phyloP scores from a whole-genome alignment of 768 basidiomycete species.

The Agaricus subrufescens region DNA sequence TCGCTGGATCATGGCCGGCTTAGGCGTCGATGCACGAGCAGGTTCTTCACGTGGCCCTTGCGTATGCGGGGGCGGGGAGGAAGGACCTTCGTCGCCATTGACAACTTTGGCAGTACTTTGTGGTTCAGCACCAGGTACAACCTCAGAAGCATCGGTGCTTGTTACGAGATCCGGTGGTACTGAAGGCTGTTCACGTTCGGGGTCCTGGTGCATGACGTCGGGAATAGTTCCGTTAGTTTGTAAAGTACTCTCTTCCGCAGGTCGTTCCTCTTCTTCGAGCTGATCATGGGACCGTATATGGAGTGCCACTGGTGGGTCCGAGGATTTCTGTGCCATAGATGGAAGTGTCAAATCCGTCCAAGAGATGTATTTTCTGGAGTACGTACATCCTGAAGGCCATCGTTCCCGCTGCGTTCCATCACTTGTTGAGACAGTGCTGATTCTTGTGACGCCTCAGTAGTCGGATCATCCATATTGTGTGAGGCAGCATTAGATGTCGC shows the following conservation, averaged over 20 bases:
- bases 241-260: not conserved
- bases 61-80: constrained; percentile 16
- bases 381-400: constrained; percentile 29
- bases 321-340: not conserved
- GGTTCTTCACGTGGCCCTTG: not conserved
- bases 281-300: not conserved
- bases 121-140: constrained; percentile 11
- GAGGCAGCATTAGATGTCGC: not conserved
- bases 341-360: not conserved
- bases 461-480: not conserved
- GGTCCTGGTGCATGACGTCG: not conserved
- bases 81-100: constrained; percentile 10
- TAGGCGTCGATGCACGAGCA: constrained; percentile 7
- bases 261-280: not conserved
- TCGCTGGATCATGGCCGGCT: constrained; percentile 28
- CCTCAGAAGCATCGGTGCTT: constrained; percentile 29
- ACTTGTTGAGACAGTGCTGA: constrained; percentile 26
- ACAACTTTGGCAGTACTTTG: constrained; percentile 17
- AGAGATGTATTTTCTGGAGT: constrained; percentile 25
- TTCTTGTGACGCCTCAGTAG: constrained; percentile 3
- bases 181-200: not conserved
- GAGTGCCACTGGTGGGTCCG: not conserved
- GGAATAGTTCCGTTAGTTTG: not conserved
- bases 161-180: constrained; percentile 40
- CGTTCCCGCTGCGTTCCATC: constrained; percentile 26